phyloP scores from a whole-genome alignment of 148 eudicot genomes.

The Vaccinium myrtillus region DNA sequence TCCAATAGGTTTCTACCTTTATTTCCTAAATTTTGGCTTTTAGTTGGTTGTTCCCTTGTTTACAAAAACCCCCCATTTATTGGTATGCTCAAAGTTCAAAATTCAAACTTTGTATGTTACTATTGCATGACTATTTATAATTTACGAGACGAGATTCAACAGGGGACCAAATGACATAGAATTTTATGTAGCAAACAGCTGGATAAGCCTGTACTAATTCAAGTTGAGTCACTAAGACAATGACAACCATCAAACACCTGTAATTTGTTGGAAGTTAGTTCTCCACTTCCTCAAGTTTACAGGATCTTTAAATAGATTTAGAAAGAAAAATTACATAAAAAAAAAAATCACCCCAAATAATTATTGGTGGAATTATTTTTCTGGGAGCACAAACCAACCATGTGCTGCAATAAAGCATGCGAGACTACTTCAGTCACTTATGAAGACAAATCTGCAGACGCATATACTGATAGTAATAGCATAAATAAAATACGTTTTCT shows the following conservation, averaged over 20 bases:
- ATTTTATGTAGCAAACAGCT: background rate
- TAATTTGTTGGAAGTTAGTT: background rate
- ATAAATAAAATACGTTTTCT: background rate
- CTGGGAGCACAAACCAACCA: background rate
- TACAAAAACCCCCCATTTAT: too few relatives aligned
- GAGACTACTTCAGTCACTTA: background rate
- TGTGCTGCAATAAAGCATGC: background rate
- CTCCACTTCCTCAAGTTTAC: background rate
- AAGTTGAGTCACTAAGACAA: background rate
- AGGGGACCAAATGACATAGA: background rate
- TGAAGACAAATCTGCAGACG: background rate
- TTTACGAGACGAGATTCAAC: background rate
- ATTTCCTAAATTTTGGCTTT: too few relatives aligned
- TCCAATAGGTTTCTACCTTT: too few relatives aligned
- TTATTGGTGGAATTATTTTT: background rate
- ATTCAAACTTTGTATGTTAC: background rate
- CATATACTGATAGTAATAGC: background rate
- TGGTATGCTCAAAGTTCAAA: background rate
- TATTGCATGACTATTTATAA: background rate
- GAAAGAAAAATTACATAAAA: background rate
- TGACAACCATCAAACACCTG: background rate
- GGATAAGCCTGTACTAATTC: background rate
- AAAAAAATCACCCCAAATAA: background rate
- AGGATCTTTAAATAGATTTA: background rate
- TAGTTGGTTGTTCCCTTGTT: too few relatives aligned